Evolutionary conservation across 1,284 basidiomycete genomes (phyloP), one percentile per base, ranked within the genome.

Genomic region (Trichosporon asahii): DNA sequence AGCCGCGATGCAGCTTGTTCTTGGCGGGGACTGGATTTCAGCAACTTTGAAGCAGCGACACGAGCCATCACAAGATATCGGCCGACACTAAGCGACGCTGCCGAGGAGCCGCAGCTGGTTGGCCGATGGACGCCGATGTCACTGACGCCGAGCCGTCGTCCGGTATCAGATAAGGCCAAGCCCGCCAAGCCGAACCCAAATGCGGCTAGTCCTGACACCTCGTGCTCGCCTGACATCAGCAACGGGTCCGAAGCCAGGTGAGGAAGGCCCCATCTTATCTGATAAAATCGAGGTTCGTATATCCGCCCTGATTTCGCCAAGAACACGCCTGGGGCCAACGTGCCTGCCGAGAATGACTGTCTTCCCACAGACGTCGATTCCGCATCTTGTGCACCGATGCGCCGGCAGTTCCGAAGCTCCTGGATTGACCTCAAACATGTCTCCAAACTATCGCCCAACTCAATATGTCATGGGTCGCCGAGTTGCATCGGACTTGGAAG

Each of bases 91-190:
- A 57, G 23, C 53, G 53, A 57, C 23, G 25, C 25, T 27, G 53
- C 53, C 53, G 53, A 55, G 9, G 3, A 21, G 46, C 49, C 8
- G 21, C 9, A 4, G 53, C 29, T 57, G 53, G 53, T 57, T 57
- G 53, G 53, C 53, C 53, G 23, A 27, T 57, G 53, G 53, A 57
- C 18, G 53, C 53, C 53, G 53, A 57, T 4, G 1, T 2, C 12
- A 1, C 27, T 15, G 23, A n/a, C n/a, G n/a, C 25, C 27, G 53
- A 29, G 23, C 7, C 53, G 2, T 7, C 15, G 40, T 1, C 40
- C 40, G 15, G 49, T 57, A 57, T 57, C 53, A 57, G 53, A 57
- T 57, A 57, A 29, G 35, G 53, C 53, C 53, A 57, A 57, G 53
- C 23, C 21, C 53, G 53, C 53, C 53, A 57, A 57, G 53, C 23